phyloP scores from a whole-genome alignment of 352 stramenopile genomes.

The Globisporangium spinosum region DNA sequence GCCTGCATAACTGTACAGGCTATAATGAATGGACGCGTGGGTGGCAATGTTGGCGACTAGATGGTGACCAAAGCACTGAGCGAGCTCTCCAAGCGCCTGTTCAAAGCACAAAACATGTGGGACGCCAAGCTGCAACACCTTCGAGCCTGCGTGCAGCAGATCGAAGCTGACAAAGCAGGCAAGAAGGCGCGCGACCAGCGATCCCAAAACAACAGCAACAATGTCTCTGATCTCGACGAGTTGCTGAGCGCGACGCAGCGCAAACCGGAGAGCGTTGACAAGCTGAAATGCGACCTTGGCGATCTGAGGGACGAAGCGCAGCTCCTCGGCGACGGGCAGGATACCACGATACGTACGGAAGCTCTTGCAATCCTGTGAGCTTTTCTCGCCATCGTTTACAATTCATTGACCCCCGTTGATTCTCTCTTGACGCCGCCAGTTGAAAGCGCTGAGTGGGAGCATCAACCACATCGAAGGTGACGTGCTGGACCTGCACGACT shows the following conservation, averaged over 20 bases:
- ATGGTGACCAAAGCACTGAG: constrained; percentile 50
- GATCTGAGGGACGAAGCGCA: constrained; percentile 24
- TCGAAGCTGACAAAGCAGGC: constrained; percentile 19
- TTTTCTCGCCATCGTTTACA: not conserved
- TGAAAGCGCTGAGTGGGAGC: constrained; percentile 26
- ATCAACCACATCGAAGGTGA: constrained; percentile 36
- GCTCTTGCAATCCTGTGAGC: not conserved
- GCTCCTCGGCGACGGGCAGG: constrained; percentile 9
- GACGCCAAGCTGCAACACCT: constrained; percentile 34
- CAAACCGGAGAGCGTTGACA: constrained; percentile 22
- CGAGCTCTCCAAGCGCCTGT: constrained; percentile 45
- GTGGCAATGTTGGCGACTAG: constrained; percentile 17
- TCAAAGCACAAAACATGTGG: constrained; percentile 43
- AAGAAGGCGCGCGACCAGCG: not conserved
- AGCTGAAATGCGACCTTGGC: constrained; percentile 20
- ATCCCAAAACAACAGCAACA: not conserved
- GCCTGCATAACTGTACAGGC: too few relatives aligned
- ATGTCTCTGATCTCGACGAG: not conserved
- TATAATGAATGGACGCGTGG: not conserved
- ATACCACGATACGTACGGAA: constrained; percentile 14
- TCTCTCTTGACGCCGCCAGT: constrained; percentile 15
- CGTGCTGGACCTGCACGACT: constrained; percentile 60
- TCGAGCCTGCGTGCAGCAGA: constrained; percentile 29
- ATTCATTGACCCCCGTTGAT: not conserved
- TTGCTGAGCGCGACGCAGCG: constrained; percentile 6